These are phyloP conservation scores for Centrapalus pauciflorus DNA, from an alignment of 129 eudicot genomes.

Conservation along the genomic window DNA sequence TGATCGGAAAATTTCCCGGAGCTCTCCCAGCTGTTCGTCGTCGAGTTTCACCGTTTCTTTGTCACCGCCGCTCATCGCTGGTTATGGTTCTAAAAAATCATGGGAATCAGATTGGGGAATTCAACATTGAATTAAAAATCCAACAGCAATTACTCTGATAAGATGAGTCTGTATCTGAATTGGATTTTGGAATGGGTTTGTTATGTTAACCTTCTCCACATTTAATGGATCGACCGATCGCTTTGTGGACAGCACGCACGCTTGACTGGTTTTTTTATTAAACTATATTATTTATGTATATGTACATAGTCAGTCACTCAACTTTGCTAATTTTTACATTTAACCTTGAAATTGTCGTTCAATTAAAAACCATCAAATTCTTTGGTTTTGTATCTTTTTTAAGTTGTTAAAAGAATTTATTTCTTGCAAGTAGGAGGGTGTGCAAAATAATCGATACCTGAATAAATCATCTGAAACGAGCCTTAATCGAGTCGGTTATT, in stretches of 20 bases:
- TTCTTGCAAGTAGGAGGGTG: too few relatives aligned
- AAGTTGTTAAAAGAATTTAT: too few relatives aligned
- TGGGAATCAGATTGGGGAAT: slow-evolving; percentile 1
- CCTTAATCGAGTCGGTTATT: too few relatives aligned
- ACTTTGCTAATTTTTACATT: too few relatives aligned
- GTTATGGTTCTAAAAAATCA: background rate
- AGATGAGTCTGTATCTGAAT: background rate
- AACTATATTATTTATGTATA: too few relatives aligned
- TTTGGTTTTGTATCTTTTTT: too few relatives aligned
- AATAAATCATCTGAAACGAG: too few relatives aligned
- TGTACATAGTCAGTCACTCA: too few relatives aligned
- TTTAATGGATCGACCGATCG: slow-evolving; percentile 33
- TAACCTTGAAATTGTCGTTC: too few relatives aligned
- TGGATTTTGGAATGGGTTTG: slow-evolving; percentile 20
- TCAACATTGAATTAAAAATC: background rate
- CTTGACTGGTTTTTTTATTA: slow-evolving; percentile 27
- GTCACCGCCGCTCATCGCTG: slow-evolving; percentile 40
- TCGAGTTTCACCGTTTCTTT: slow-evolving; percentile 51
- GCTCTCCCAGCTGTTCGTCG: slow-evolving; percentile 74
- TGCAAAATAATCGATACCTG: too few relatives aligned
- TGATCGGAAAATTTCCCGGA: slow-evolving; percentile 84
- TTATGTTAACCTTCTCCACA: slow-evolving; percentile 30
- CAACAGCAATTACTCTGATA: background rate
- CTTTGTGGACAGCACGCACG: slow-evolving; percentile 26
- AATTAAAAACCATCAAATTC: too few relatives aligned